Percentiles rank a stretch among this genome's conserved stretches.
phyloP scores from a whole-genome alignment of 225 moss, liverwort and hornwort species.

The Neckera pumila region DNA sequence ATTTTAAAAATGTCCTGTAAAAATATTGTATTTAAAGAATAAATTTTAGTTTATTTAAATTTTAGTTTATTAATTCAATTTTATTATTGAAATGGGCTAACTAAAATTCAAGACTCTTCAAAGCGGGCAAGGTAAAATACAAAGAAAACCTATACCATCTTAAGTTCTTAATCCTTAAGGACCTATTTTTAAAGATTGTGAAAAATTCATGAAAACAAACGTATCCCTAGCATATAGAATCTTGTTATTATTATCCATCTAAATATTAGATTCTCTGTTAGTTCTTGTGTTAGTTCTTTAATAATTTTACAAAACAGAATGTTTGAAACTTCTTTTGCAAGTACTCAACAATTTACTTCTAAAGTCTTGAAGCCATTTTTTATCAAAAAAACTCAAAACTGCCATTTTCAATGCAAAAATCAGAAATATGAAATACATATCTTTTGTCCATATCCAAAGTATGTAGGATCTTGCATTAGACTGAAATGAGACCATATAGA shows the following conservation, averaged over 20 bases:
- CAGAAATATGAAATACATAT: neutral
- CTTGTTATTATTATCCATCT: neutral
- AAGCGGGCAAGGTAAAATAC: accelerated
- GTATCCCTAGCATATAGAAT: neutral
- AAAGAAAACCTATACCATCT: neutral
- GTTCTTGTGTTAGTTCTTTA: neutral
- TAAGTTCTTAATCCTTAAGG: neutral
- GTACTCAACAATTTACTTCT: neutral
- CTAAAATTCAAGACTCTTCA: neutral
- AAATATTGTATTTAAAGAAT: too few relatives aligned
- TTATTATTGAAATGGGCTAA: neutral
- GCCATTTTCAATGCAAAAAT: neutral
- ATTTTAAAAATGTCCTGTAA: neutral
- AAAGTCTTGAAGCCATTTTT: neutral
- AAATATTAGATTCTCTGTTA: neutral
- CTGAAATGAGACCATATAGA: neutral
- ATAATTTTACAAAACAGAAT: neutral
- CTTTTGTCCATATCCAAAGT: neutral
- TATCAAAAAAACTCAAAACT: neutral
- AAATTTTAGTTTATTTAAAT: too few relatives aligned
- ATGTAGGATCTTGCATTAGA: neutral
- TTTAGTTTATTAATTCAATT: neutral
- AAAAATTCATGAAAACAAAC: neutral
- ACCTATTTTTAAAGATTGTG: accelerated
- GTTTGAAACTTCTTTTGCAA: neutral